Evolutionary conservation across 768 basidiomycete species (phyloP).

Genomic region (Pluteus cervinus): DNA sequence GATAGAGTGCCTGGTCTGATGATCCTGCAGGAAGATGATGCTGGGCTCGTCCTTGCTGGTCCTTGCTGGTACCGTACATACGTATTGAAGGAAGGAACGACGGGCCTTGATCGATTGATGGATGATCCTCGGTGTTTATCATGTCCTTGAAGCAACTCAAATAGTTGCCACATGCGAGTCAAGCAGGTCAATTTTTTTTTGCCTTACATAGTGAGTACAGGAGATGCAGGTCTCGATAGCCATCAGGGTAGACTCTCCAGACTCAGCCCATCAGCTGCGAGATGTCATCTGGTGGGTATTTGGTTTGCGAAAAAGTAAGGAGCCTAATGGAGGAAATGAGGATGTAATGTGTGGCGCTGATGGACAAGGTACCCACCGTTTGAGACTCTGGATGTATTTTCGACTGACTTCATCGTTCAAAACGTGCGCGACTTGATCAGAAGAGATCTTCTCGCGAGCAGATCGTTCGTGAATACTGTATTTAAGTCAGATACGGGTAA

Average conservation of each 20-base stretch:
- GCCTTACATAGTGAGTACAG: too few species aligned
- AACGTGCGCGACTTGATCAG: conserved; percentile 96
- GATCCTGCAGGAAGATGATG: too few species aligned
- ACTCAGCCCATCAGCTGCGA: conserved; percentile 86
- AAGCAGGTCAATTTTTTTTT: too few species aligned
- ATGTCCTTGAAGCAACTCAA: too few species aligned
- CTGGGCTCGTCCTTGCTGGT: too few species aligned
- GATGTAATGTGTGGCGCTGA: neutral
- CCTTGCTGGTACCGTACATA: too few species aligned
- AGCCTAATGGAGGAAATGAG: conserved; percentile 42
- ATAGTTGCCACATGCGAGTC: too few species aligned
- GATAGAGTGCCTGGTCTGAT: too few species aligned
- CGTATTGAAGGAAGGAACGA: too few species aligned
- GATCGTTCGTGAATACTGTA: conserved; percentile 93
- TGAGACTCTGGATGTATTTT: conserved; percentile 97
- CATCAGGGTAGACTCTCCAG: conserved; percentile 1
- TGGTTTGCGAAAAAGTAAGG: conserved; percentile 92
- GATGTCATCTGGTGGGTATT: conserved; percentile 89
- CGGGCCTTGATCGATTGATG: too few species aligned
- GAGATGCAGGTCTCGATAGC: too few species aligned
- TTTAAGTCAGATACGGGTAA: conserved; percentile 4
- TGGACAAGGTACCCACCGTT: conserved; percentile 52
- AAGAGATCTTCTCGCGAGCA: conserved; percentile 95
- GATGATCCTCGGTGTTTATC: too few species aligned
- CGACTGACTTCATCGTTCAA: conserved; percentile 98